Evolutionary conservation across 306 rosid genomes (phyloP).

Genomic region (Senna tora): DNA sequence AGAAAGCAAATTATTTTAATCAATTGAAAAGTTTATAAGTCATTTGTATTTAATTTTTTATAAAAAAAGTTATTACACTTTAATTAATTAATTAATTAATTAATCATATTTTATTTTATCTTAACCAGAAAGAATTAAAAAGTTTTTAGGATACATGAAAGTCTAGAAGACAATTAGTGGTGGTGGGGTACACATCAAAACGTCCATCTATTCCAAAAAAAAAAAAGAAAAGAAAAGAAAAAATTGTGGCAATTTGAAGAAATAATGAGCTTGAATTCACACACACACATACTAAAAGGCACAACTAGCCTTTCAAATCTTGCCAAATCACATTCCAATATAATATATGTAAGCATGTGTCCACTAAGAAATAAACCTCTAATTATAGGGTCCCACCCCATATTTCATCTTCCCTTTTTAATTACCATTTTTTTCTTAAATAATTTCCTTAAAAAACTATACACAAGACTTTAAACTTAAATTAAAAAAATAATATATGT

Average conservation of each 20-base stretch:
- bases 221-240: neutral
- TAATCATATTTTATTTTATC: no score
- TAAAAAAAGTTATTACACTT: no score
- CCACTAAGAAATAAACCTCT: slow-evolving; percentile 44
- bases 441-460: no score
- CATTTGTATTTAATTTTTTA: no score
- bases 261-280: slow-evolving; percentile 28
- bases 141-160: neutral
- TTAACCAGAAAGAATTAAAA: neutral
- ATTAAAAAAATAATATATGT: no score
- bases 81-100: no score
- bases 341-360: slow-evolving; percentile 47
- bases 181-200: slow-evolving; percentile 38
- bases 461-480: no score
- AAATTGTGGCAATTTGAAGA: slow-evolving; percentile 22
- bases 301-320: slow-evolving; percentile 39
- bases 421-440: no score
- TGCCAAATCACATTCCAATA: slow-evolving; percentile 56
- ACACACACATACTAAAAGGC: slow-evolving; percentile 14
- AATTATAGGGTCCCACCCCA: slow-evolving; percentile 31
- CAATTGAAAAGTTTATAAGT: no score
- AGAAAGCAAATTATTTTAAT: no score
- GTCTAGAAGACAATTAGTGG: slow-evolving; percentile 47
- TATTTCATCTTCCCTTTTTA: no score
- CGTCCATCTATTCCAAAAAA: slow-evolving; percentile 28